Evolutionary conservation across 2,329 filamentous ascomycete genomes (phyloP).

Genomic region (Ustulina deusta): DNA sequence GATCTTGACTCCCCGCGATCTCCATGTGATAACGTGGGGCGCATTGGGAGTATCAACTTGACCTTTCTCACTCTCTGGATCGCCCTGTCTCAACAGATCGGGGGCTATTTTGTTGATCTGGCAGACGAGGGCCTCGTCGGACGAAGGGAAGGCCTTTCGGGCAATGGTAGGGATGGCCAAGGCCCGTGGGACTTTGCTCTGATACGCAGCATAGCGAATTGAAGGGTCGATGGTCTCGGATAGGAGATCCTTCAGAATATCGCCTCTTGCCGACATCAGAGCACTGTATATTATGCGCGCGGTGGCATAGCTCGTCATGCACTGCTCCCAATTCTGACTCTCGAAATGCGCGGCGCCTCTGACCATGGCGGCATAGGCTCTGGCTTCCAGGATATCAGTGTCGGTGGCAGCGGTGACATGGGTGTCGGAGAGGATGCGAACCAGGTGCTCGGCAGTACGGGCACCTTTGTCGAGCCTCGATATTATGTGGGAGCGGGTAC

Average conservation of each 20-base stretch:
- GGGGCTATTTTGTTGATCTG: constrained; percentile 79
- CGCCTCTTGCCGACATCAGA: constrained; percentile 74
- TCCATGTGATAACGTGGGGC: constrained; percentile 85
- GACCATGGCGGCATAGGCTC: constrained; percentile 83
- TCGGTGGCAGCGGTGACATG: constrained; percentile 73
- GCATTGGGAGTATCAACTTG: constrained; percentile 65
- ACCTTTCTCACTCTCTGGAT: constrained; percentile 62
- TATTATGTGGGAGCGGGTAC: constrained; percentile 87
- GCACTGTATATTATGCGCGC: constrained; percentile 86
- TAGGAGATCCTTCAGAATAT: constrained; percentile 87
- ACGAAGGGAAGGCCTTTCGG: constrained; percentile 79
- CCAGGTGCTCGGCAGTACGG: constrained; percentile 75
- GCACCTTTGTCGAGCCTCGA: constrained; percentile 87
- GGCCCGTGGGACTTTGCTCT: constrained; percentile 87
- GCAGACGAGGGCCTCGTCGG: constrained; percentile 70
- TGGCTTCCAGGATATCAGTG: constrained; percentile 83
- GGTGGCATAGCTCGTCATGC: constrained; percentile 79
- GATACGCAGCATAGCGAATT: constrained; percentile 93
- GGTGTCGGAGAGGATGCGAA: constrained; percentile 72
- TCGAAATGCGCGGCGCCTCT: constrained; percentile 85
- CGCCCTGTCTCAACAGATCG: constrained; percentile 71
- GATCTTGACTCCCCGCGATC: constrained; percentile 84
- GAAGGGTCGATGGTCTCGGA: constrained; percentile 90
- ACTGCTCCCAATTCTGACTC: constrained; percentile 85
- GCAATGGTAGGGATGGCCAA: constrained; percentile 83